phyloP scores from a whole-genome alignment of 345 rosid species.

The Boechera divaricarpa region DNA sequence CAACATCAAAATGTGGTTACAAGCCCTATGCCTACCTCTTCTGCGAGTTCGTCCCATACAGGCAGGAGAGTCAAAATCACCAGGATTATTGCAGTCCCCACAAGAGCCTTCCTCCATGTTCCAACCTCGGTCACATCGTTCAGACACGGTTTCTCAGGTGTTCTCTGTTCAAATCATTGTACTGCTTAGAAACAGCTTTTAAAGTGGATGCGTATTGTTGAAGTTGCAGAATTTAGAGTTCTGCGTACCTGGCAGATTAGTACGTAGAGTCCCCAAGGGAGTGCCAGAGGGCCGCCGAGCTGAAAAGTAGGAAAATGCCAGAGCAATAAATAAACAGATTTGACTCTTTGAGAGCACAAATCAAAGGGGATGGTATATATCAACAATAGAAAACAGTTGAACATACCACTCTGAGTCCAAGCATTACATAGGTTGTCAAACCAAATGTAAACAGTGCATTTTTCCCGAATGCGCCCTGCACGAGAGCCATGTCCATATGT shows the following conservation, averaged over 20 bases:
- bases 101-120: slow-evolving; percentile 82
- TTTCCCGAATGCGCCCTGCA: slow-evolving; percentile 90
- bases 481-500: slow-evolving; percentile 7
- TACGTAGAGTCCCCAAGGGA: slow-evolving; percentile 95
- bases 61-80: slow-evolving; percentile 83
- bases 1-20: slow-evolving; percentile 61
- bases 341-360: neutral
- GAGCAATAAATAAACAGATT: neutral
- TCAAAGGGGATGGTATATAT: neutral
- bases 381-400: neutral
- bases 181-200: slow-evolving; percentile 16
- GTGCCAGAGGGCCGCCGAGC: slow-evolving; percentile 93
- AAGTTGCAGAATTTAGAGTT: slow-evolving; percentile 14
- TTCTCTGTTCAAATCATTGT: slow-evolving; percentile 55
- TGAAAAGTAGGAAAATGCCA: slow-evolving; percentile 35
- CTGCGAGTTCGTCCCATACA: slow-evolving; percentile 92
- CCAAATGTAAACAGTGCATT: slow-evolving; percentile 69
- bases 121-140: slow-evolving; percentile 95
- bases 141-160: slow-evolving; percentile 88
- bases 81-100: slow-evolving; percentile 56
- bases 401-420: slow-evolving; percentile 92
- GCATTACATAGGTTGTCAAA: slow-evolving; percentile 77
- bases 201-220: neutral
- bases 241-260: slow-evolving; percentile 83
- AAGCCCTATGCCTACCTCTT: slow-evolving; percentile 93